These are phyloP conservation scores for Cymbopogon flexuosus DNA, from an alignment of 202 grass and related monocot species.

Conservation along the genomic window DNA sequence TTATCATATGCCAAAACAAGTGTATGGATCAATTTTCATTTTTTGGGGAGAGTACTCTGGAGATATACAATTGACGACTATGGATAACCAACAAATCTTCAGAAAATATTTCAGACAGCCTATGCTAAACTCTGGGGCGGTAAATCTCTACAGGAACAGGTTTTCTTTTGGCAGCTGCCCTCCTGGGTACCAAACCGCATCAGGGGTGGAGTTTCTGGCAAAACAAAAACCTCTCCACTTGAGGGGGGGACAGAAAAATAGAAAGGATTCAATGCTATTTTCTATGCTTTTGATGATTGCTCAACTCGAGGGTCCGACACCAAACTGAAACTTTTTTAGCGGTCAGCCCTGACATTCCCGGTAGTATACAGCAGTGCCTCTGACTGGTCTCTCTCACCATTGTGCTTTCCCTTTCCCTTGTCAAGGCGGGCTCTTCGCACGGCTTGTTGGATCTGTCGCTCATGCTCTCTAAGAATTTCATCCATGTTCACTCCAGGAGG, in stretches of 20 bases:
- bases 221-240: conserved; percentile 31
- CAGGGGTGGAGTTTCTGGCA: conserved; percentile 13
- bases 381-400: conserved; percentile 54
- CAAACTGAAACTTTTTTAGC: conserved; percentile 2
- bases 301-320: background rate
- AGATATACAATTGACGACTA: conserved; percentile 62
- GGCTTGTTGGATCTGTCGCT: conserved; percentile 87
- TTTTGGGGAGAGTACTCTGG: conserved; percentile 19
- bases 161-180: conserved; percentile 32
- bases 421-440: conserved; percentile 73
- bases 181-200: conserved; percentile 20
- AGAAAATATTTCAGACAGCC: conserved; percentile 40
- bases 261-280: conserved; percentile 17
- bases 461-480: conserved; percentile 92
- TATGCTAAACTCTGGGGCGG: conserved; percentile 32
- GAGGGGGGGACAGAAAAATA: background rate
- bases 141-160: conserved; percentile 54
- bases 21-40: conserved; percentile 30
- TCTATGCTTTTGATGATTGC: conserved; percentile 8
- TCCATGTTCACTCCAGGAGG: conserved; percentile 93
- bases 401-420: conserved; percentile 63
- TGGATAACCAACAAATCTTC: conserved; percentile 36
- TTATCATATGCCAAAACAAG: conserved; percentile 47
- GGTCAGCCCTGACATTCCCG: conserved; percentile 56
- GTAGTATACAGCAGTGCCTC: conserved; percentile 56